Base-by-base conservation (phyloP, 768 basidiomycete genomes). In the Ephemerocybe angulata region DNA sequence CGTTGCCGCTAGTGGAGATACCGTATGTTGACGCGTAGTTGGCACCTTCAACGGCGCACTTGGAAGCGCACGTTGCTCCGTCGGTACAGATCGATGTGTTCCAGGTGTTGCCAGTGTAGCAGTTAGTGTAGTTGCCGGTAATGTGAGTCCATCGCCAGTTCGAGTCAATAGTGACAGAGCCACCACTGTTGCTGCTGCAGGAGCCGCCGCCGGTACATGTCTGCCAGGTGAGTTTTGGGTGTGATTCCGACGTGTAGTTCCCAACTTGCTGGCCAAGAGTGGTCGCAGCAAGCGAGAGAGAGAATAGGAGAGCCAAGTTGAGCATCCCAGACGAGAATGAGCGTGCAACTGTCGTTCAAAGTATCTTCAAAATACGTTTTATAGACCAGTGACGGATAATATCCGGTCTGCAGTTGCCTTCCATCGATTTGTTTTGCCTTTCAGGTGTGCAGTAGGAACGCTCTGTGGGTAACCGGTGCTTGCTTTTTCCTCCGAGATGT, bases 61-160 rank as follows among this genome's bases (percentile, higher is more conserved):
- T 48, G 3, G 29, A 1, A 33, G 56, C 56, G 29, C 56, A 57
- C 19, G 50, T 46, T 8, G 29, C 13, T 17, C 44, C 51, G 41
- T 49, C 48, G 27, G 56, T 52, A 25, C 56, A 57, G 13, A 53
- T 21, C 17, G 35, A 24, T 4, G 15, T 31, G 29, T 57, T 47
- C 56, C 56, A 57, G 19, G 44, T 40, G 40, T 57, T 57, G 17
- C 56, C 56, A 24, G 52, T 53, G 52, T 53, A 57, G 37, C 56
- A 57, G 44, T 57, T 57, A 29, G 52, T 52, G 44, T 38, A 53
- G 25, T 38, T 47, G 44, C 33, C 41, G 29, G 44, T 31, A 30
- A 37, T 35, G 35, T 57, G 56, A 19, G 41, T 33, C 56, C 56
- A 57, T 24, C 56, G 56, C 56, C 56, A 57, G 52, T 57, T 53